Conservation (phyloP, 2,329 filamentous ascomycete genomes). For the Phialophora chinensis region DNA sequence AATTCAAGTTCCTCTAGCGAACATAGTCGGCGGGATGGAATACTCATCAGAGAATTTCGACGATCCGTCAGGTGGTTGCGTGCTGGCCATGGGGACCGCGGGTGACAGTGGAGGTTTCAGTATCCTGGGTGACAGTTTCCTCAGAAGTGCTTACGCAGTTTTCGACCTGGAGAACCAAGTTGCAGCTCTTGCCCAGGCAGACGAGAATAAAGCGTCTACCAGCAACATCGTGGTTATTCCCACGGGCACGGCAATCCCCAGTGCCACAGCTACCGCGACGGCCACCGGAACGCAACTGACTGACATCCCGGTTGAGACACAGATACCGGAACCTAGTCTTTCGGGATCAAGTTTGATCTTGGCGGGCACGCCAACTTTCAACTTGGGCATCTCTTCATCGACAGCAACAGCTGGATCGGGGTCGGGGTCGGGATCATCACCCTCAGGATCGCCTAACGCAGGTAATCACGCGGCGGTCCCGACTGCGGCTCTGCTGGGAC, state of each 20-base stretch:
- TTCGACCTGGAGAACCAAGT: constrained; percentile 75
- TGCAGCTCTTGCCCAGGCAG: constrained; percentile 66
- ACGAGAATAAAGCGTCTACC: constrained; percentile 22
- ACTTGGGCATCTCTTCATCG: constrained; percentile 20
- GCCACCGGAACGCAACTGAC: constrained; percentile 28
- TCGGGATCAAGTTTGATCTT: constrained; percentile 24
- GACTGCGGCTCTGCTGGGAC: constrained; percentile 27
- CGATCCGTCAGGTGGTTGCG: constrained; percentile 62
- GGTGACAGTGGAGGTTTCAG: constrained; percentile 61
- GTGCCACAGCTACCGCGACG: constrained; percentile 28
- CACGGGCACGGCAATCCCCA: constrained; percentile 26
- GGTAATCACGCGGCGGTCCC: constrained; percentile 23
- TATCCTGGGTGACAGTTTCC: constrained; percentile 76
- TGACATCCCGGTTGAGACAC: constrained; percentile 11
- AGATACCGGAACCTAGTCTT: constrained; percentile 17
- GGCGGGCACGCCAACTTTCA: constrained; percentile 34
- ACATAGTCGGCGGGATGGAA: constrained; percentile 57
- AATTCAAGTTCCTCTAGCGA: constrained; percentile 48
- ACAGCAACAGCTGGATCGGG: constrained; percentile 11
- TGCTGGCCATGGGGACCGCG: constrained; percentile 65
- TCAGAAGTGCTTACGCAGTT: constrained; percentile 75
- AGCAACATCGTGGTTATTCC: constrained; percentile 31
- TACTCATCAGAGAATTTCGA: constrained; percentile 54
- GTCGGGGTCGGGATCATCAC: constrained; percentile 16
- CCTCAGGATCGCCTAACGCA: constrained; percentile 12